Base-by-base conservation (phyloP, 768 basidiomycete genomes). In the Agrocybe pediades region DNA sequence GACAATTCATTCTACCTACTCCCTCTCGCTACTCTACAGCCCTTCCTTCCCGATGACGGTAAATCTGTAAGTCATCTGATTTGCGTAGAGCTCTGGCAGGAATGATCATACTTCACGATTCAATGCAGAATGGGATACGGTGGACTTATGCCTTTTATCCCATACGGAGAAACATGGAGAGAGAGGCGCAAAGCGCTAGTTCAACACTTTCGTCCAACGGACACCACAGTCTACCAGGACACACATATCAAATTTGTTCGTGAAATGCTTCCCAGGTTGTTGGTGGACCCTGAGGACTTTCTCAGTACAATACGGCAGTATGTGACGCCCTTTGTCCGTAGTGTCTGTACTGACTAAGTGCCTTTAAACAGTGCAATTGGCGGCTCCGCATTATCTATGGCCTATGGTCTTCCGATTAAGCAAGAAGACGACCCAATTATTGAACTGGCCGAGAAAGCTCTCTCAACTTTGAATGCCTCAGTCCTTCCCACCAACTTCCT, bases 331-430 rank as follows among this genome's bases (percentile, higher is more conserved):
- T 21, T 19, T 2, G 20, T 17, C 17, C n/a, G 25, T 45, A 21
- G 16, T 17, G 42, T 51, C n/a, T 8, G 15, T 41, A 23, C 41
- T 41, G 43, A 7, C 9, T 2, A 9, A n/a, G 19, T 33, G 33
- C 17, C 21, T 33, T 19, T 20, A 26, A 23, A 17, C 39, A 81
- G 78, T 40, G 68, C 75, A 58, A 65, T 75, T 1, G 78, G 72
- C 8, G 65, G 69, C 15, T 63, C 73, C n/a, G 63, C 76, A 9
- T 63, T 82, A 44, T 70, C 70, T 0, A 53, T 80, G 11, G 74
- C 76, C 0, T 82, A 83, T 55, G 83, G 82, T 2, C 68, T 82
- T 17, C 61, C 74, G 9, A 68, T 76, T 6, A 54, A 68, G 29
- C 65, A 72, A 0, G 41, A 60, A 9, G 60, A 76, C 49, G 82